Base-by-base conservation (phyloP, 2,329 filamentous ascomycete species). In the Boeremia exigua region DNA sequence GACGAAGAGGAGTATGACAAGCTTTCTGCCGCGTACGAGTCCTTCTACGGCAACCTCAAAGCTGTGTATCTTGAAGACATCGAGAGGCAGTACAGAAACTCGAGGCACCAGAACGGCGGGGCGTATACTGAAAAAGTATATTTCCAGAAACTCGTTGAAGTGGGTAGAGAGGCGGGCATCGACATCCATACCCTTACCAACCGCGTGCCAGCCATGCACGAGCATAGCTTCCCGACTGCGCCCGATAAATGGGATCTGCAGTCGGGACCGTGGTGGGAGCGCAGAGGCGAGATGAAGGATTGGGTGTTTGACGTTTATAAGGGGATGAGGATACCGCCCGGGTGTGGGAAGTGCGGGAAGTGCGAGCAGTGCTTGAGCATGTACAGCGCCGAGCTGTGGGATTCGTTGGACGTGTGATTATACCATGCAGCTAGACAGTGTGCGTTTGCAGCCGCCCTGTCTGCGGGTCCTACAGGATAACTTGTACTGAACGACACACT, bases 161-260 rank as follows among this genome's bases (percentile, higher is more conserved):
- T 54, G 5, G 51, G 48, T 4, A 40, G 42, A n/a, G 15, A 51
- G 6, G 33, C 33, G 6, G 57, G 54, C 1, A 34, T 60, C 6
- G 57, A 62, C 36, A 45, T 62, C 1, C 48, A 60, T 12, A 62
- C 59, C 7, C 44, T 60, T 2, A 60, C 59, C 3, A 58, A 56
- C 23, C 44, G 45, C 6, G 27, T 32, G 9, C 28, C 48, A 2
- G 8, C 29, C 11, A 9, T n/a, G 2, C 38, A 56, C 23, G 0
- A 32, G 23, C 44, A 50, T 11, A 9, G 28, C 1, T 60, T 54
- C 4, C 57, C 54, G 7, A 50, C 51, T 9, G 59, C 59, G 12
- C 59, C 57, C 3, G 54, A 58, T 2, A 48, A 51, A 10, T 58
- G 48, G 4, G 45, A 58, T 11, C 30, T 62, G 1, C 15, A 25